These are phyloP conservation scores for Backusella liffmaniae DNA, from an alignment of 192 early-diverging fungal species.

Conservation along the genomic window DNA sequence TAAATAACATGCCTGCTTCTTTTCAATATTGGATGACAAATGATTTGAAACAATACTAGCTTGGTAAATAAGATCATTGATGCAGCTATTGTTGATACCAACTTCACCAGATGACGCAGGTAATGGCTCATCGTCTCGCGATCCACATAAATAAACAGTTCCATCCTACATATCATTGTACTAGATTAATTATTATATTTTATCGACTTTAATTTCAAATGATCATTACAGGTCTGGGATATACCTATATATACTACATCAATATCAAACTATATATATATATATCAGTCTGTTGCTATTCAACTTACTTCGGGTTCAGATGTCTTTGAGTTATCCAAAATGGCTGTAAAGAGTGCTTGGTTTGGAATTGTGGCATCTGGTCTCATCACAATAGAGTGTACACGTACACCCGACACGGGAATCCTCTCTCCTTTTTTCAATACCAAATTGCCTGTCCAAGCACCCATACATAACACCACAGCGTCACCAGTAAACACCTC, in stretches of 20 bases:
- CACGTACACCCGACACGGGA: slow-evolving; percentile 35
- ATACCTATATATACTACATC: background rate
- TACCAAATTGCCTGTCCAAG: slow-evolving; percentile 35
- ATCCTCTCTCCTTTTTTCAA: slow-evolving; percentile 25
- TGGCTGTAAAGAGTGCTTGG: slow-evolving; percentile 37
- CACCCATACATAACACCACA: slow-evolving; percentile 45
- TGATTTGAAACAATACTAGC: slow-evolving; percentile 29
- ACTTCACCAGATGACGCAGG: slow-evolving; percentile 31
- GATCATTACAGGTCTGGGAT: background rate
- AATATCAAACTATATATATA: background rate
- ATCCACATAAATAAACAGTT: slow-evolving; percentile 47
- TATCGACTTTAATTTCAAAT: background rate
- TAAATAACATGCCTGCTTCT: slow-evolving; percentile 41
- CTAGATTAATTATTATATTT: background rate
- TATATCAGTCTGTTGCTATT: too few species aligned
- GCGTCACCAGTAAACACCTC: slow-evolving; percentile 26
- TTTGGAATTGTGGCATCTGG: slow-evolving; percentile 20
- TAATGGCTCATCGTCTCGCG: slow-evolving; percentile 28
- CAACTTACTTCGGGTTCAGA: slow-evolving; percentile 38
- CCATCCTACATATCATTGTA: slow-evolving; percentile 25
- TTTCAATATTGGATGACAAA: slow-evolving; percentile 11
- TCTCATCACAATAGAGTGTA: slow-evolving; percentile 38
- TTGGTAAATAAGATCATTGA: slow-evolving; percentile 20
- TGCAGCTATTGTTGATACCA: slow-evolving; percentile 16
- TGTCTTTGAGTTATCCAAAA: slow-evolving; percentile 29